Percentiles rank a stretch among this genome's conserved stretches.
Evolutionary conservation across 352 stramenopile species (phyloP).

Genomic region (Pythium guiyangense): DNA sequence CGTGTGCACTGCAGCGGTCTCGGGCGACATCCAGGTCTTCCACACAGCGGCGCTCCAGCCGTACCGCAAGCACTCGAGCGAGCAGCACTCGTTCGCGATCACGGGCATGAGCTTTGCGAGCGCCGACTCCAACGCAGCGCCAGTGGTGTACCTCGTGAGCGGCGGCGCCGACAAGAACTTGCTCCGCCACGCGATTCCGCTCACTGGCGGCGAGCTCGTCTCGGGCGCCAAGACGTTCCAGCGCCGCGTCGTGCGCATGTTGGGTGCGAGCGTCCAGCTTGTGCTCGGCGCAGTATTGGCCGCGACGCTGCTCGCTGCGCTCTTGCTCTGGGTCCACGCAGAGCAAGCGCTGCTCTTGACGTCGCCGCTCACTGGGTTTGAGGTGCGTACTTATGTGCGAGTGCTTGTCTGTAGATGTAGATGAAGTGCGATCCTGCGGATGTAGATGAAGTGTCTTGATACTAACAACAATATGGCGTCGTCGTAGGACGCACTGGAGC

Average conservation of each 20-base stretch:
- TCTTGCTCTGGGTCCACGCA: constrained; percentile 74
- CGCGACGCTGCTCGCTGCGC: constrained; percentile 54
- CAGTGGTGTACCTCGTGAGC: constrained; percentile 50
- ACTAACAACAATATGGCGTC: too few relatives aligned
- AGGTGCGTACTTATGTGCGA: constrained; percentile 20
- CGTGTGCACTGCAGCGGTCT: constrained; percentile 64
- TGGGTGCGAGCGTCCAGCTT: constrained; percentile 34
- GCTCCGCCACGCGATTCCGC: constrained; percentile 55
- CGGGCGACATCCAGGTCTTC: constrained; percentile 72
- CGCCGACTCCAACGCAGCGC: constrained; percentile 24
- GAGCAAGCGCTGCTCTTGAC: constrained; percentile 47
- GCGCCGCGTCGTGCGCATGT: constrained; percentile 21
- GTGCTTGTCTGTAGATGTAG: constrained; percentile 1
- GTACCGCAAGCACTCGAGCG: constrained; percentile 48
- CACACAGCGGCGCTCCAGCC: constrained; percentile 32
- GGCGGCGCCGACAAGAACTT: constrained; percentile 74
- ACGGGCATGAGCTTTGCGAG: constrained; percentile 76
- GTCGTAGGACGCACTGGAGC: constrained; percentile 36
- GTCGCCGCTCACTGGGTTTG: constrained; percentile 46
- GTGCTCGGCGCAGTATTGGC: constrained; percentile 45
- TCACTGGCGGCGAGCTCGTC: constrained; percentile 50
- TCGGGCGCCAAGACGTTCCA: constrained; percentile 32
- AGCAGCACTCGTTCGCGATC: constrained; percentile 78
- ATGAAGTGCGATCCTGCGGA: too few relatives aligned
- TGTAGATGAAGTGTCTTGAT: too few relatives aligned